Evolutionary conservation across 371 early-diverging fungal species (phyloP).

Genomic region (Rhizopus microsporus): DNA sequence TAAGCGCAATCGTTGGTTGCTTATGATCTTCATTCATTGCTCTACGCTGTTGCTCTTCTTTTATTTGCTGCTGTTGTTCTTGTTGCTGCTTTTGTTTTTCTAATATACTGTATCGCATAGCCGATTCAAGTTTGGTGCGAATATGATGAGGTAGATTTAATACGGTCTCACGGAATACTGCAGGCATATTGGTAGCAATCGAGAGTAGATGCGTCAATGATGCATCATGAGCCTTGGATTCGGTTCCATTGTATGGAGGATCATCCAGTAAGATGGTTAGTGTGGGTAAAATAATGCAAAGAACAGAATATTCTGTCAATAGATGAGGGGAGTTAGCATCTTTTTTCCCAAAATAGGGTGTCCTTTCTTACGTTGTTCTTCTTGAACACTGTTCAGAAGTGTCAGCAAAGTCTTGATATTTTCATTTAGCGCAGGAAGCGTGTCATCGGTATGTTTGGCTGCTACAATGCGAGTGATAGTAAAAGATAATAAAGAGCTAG

Average conservation of each 20-base stretch:
- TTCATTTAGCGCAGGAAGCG: slow-evolving; percentile 29
- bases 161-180: slow-evolving; percentile 44
- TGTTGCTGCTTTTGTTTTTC: slow-evolving; percentile 39
- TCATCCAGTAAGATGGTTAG: slow-evolving; percentile 42
- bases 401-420: slow-evolving; percentile 46
- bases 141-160: slow-evolving; percentile 27
- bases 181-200: slow-evolving; percentile 39
- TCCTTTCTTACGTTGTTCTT: slow-evolving; percentile 42
- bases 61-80: slow-evolving; percentile 35
- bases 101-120: slow-evolving; percentile 48
- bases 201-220: slow-evolving; percentile 36
- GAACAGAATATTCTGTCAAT: slow-evolving; percentile 22
- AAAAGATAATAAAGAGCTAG: slow-evolving; percentile 33
- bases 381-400: slow-evolving; percentile 27
- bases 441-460: slow-evolving; percentile 15
- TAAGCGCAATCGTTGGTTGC: slow-evolving; percentile 55
- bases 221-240: slow-evolving; percentile 34
- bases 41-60: slow-evolving; percentile 27
- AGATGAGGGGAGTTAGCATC: background rate
- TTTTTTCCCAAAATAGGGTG: background rate
- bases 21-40: slow-evolving; percentile 33
- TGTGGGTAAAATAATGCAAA: slow-evolving; percentile 44
- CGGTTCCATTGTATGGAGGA: slow-evolving; percentile 26
- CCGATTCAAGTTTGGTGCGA: slow-evolving; percentile 43
- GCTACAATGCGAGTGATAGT: slow-evolving; percentile 33